These are phyloP conservation scores for Termitomyces sp. DNA, from an alignment of 768 basidiomycete species.

Conservation along the genomic window DNA sequence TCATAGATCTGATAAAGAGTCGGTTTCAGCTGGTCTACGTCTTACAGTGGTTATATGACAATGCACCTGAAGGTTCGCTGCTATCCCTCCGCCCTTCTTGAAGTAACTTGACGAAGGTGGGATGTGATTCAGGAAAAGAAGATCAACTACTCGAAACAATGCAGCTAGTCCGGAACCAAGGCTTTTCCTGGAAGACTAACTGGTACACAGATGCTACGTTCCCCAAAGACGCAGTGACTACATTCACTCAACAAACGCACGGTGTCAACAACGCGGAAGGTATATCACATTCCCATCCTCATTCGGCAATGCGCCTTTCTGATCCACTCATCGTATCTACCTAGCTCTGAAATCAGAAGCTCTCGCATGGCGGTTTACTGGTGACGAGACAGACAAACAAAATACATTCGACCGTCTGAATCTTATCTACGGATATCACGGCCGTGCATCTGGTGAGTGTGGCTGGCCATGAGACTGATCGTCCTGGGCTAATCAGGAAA, in stretches of 20 bases:
- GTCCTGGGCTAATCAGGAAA: not conserved
- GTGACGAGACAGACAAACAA: slow-evolving; percentile 31
- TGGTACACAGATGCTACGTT: slow-evolving; percentile 34
- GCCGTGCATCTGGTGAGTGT: slow-evolving; percentile 27
- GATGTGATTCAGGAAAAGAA: slow-evolving; percentile 24
- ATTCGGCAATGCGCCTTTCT: not conserved
- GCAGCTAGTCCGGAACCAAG: slow-evolving; percentile 32
- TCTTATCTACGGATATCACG: slow-evolving; percentile 34
- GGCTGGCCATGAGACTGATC: not conserved
- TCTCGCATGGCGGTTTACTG: slow-evolving; percentile 35
- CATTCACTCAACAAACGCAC: slow-evolving; percentile 30
- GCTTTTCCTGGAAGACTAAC: slow-evolving; percentile 37
- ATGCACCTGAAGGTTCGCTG: slow-evolving; percentile 29
- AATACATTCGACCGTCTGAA: slow-evolving; percentile 34
- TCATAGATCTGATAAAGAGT: not conserved
- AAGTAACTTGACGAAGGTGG: not conserved
- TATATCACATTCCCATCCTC: not conserved
- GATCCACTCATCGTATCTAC: not conserved
- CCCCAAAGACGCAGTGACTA: slow-evolving; percentile 25
- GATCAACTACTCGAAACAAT: slow-evolving; percentile 33
- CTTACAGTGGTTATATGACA: slow-evolving; percentile 37
- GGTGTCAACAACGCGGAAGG: slow-evolving; percentile 38
- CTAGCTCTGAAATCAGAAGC: slow-evolving; percentile 34
- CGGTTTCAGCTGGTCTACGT: slow-evolving; percentile 26
- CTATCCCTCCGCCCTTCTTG: not conserved